Evolutionary conservation across 2,329 filamentous ascomycete species (phyloP), one percentile per base, ranked within the genome.

Genomic region (Stenocarpella maydis): DNA sequence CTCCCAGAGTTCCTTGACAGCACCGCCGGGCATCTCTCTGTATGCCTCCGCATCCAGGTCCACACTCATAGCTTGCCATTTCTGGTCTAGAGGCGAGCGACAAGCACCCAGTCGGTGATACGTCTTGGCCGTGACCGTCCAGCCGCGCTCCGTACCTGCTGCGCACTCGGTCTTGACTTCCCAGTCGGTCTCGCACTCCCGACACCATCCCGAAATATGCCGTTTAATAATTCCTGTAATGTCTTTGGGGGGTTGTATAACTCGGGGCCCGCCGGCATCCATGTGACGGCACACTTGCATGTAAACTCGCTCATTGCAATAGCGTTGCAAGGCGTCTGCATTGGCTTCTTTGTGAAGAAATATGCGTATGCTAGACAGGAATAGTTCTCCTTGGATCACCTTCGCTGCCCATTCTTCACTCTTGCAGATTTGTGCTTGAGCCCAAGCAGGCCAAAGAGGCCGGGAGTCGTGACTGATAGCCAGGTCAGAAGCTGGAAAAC

Each of bases 321-420:
- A 49, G 14, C 14, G 28, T 54, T 65, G 49, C 31, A 65, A 60
- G 39, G 47, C 47, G 49, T 47, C 65, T 69, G 69, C 37, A 53
- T 71, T 43, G 50, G 69, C 69, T 60, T 37, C 55, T 69, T 65
- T 45, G 50, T 69, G 55, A 41, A 60, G 60, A n/a, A 68, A 19
- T 49, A 34, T 50, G 65, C 65, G 54, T 43, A 53, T 69, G 45
- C 58, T 58, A 61, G 65, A 65, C 49, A 68, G 5, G 55, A 71
- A 71, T 21, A 71, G 58, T 61, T 71, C 69, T n/a, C 69, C 69
- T 58, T 65, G 58, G 41, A 71, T 68, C 55, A 71, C 5, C n/a
- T 71, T 71, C 41, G 67, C 66, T 54, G 45, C 21, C 45, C 28
- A 41, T 43, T 31, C 69, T 28, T 37, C 58, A 47, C 60, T 41